A percentile compares a stretch with the other conserved stretches of the same genome.
phyloP scores from a whole-genome alignment of 2,329 filamentous ascomycete species.

The Rhynchosporium secalis region DNA sequence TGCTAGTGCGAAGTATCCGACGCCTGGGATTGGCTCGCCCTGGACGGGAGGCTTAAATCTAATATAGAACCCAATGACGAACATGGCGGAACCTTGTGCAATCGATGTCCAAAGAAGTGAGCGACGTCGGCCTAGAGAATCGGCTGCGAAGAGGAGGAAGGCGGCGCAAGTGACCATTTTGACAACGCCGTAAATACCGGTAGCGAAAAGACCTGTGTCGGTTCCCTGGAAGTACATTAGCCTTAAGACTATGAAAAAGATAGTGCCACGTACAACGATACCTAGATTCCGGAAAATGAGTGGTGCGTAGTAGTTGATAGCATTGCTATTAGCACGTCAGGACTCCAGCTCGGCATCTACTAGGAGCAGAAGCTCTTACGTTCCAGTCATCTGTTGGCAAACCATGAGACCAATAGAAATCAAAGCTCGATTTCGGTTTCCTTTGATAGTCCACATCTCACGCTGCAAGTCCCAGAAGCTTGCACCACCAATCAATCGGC shows the following conservation, averaged over 20 bases:
- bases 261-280: conserved; percentile 45
- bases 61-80: conserved; percentile 71
- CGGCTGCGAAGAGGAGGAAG: conserved; percentile 68
- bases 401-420: conserved; percentile 65
- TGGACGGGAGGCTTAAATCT: conserved; percentile 58
- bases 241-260: not conserved
- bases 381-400: conserved; percentile 70
- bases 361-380: conserved; percentile 23
- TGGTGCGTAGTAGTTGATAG: conserved; percentile 57
- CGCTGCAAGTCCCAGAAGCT: conserved; percentile 52
- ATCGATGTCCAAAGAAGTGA: conserved; percentile 49
- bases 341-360: not conserved
- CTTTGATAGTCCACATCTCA: conserved; percentile 60
- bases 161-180: conserved; percentile 64
- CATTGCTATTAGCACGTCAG: conserved; percentile 44
- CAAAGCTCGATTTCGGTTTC: conserved; percentile 63
- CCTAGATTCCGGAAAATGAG: conserved; percentile 68
- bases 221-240: conserved; percentile 42
- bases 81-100: conserved; percentile 60
- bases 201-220: conserved; percentile 65
- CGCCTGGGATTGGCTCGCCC: conserved; percentile 57
- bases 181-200: conserved; percentile 71
- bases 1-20: conserved; percentile 69
- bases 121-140: conserved; percentile 64
- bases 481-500: conserved; percentile 49